Base-by-base conservation (phyloP, 768 basidiomycete species). In the Podaxis sp. region DNA sequence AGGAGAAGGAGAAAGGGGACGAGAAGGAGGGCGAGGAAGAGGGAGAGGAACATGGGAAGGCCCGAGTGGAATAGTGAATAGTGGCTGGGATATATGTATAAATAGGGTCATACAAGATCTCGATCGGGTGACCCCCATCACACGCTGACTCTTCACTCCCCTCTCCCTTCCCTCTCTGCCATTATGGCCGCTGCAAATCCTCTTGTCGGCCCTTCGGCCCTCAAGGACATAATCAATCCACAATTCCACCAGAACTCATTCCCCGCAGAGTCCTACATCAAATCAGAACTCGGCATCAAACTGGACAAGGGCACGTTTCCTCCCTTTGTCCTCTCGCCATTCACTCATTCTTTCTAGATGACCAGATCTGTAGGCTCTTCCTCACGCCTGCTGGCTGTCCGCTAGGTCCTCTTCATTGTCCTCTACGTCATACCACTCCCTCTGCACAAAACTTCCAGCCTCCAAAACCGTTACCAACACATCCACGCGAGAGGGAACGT, bases 231-330 rank as follows among this genome's bases (percentile, higher is more conserved):
- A 64, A 82, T 98, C 53, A 76, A 87, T 66, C 95, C 95, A 1
- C 95, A 96, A 70, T 96, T 97, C 72, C 95, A 97, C 75, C 96
- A 98, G 74, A 92, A 95, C 66, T 91, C 92, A 73, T 89, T 97
- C 62, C 79, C 85, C 48, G 87, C 90, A 60, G 96, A 98, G 72
- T 70, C 78, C 3, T 91, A 85, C 71, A 82, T 95, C 69, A 97
- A 98, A 75, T 80, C 81, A 30, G 90, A 95, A 52, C 82, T 94
- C 13, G 87, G 88, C 38, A 76, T 96, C 68, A 96, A 95, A 74
- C 87, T 98, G 37, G 95, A 97, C 77, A 93, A 95, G 83, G 95
- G 95, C 90, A 62, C 60, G 77, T 74, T 41, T 28, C n/a, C 40
- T n/a, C 28, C 5, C 30, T 20, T 24, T 56, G 44, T n/a, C 56